A percentile compares a stretch with the other conserved stretches of the same genome.
Evolutionary conservation across 371 early-diverging fungal species (phyloP).

Genomic region (Zopfochytrium polystomum): DNA sequence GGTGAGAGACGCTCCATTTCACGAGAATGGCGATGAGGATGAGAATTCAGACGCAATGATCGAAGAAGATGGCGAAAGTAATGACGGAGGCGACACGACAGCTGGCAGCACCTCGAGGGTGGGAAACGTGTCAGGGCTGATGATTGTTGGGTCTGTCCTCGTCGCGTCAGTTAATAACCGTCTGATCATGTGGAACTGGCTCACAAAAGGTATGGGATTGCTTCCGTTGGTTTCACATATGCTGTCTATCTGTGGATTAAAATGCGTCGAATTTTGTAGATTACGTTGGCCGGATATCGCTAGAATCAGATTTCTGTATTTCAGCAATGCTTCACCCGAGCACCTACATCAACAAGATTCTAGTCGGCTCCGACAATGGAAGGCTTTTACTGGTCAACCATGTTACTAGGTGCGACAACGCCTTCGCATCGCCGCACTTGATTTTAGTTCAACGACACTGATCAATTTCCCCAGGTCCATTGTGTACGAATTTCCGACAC

Average conservation of each 20-base stretch:
- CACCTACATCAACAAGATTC: conserved; percentile 94
- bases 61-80: conserved; percentile 7
- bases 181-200: conserved; percentile 72
- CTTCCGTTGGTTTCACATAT: neutral
- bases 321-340: conserved; percentile 83
- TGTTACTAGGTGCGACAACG: conserved; percentile 48
- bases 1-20: neutral
- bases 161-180: conserved; percentile 76
- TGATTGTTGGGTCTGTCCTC: conserved; percentile 76
- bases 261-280: conserved; percentile 43
- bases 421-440: too few species aligned
- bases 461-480: conserved; percentile 52
- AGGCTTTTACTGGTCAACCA: conserved; percentile 92
- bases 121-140: conserved; percentile 45
- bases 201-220: conserved; percentile 55
- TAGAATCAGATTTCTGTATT: conserved; percentile 70
- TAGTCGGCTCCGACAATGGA: conserved; percentile 83
- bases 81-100: conserved; percentile 7
- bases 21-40: neutral
- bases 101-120: too few species aligned
- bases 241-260: conserved; percentile 7
- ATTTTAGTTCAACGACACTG: conserved; percentile 7
- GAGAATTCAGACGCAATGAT: conserved; percentile 6
- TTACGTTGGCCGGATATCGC: conserved; percentile 70
- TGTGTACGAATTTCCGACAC: conserved; percentile 71